These are phyloP conservation scores for Grammothele lineata DNA, from an alignment of 768 basidiomycete genomes.

Conservation along the genomic window DNA sequence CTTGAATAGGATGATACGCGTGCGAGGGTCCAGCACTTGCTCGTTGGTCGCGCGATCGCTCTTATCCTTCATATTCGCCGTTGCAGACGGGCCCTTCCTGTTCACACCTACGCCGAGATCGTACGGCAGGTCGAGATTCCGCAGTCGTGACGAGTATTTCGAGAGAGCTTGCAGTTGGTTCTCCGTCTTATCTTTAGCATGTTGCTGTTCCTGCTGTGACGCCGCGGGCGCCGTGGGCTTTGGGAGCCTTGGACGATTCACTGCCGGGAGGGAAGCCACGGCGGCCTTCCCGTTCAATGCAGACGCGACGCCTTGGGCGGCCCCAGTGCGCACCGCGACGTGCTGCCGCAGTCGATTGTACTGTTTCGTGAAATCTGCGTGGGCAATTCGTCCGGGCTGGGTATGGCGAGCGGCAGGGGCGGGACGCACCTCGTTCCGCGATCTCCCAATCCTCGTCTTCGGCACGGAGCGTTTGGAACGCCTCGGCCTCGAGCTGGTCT, in stretches of 20 bases:
- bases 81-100: slow-evolving; percentile 86
- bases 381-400: slow-evolving; percentile 7
- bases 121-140: slow-evolving; percentile 74
- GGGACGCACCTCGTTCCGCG: slow-evolving; percentile 66
- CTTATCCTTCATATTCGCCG: slow-evolving; percentile 91
- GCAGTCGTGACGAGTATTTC: slow-evolving; percentile 71
- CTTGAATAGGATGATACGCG: slow-evolving; percentile 89
- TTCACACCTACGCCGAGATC: slow-evolving; percentile 71
- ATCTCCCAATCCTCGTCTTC: slow-evolving; percentile 91
- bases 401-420: slow-evolving; percentile 1
- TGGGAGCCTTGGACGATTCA: slow-evolving; percentile 58
- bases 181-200: slow-evolving; percentile 53
- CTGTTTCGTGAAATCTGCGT: slow-evolving; percentile 94
- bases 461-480: slow-evolving; percentile 49
- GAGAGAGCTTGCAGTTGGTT: slow-evolving; percentile 74
- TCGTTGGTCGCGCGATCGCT: slow-evolving; percentile 95
- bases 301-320: slow-evolving; percentile 55
- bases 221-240: slow-evolving; percentile 21
- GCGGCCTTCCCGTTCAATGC: slow-evolving; percentile 43
- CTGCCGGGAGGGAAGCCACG: slow-evolving; percentile 62
- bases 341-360: slow-evolving; percentile 94
- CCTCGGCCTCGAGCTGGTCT: slow-evolving; percentile 33
- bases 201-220: slow-evolving; percentile 3
- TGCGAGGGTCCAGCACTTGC: slow-evolving; percentile 96
- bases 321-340: slow-evolving; percentile 75